phyloP scores from a whole-genome alignment of 2,329 filamentous ascomycete species.

The Bipolaris cookei region DNA sequence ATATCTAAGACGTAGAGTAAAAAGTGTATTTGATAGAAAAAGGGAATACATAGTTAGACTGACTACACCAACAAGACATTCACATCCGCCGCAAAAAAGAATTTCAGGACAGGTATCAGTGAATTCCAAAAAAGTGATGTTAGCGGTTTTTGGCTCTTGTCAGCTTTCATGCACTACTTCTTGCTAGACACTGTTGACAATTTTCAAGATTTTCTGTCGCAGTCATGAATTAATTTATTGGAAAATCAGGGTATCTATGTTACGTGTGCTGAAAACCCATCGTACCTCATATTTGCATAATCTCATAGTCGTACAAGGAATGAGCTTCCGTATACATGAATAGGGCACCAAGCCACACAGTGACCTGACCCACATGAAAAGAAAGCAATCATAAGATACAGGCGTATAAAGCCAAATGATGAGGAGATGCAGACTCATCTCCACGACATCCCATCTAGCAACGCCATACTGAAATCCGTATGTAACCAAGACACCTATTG shows the following conservation, averaged over 20 bases:
- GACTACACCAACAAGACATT: background rate
- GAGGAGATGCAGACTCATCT: background rate
- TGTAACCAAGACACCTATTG: slow-evolving; percentile 9
- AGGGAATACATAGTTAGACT: background rate
- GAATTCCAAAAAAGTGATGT: too few relatives aligned
- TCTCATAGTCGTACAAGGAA: slow-evolving; percentile 33
- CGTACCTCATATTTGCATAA: slow-evolving; percentile 16
- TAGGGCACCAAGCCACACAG: slow-evolving; percentile 24
- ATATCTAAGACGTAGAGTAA: too few relatives aligned
- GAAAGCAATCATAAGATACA: slow-evolving; percentile 21
- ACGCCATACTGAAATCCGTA: background rate
- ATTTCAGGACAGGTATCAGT: too few relatives aligned
- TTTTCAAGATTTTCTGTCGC: background rate
- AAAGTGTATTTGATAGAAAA: background rate
- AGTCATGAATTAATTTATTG: slow-evolving; percentile 18
- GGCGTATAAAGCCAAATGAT: slow-evolving; percentile 18
- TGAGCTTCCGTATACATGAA: slow-evolving; percentile 21
- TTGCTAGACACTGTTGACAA: too few relatives aligned
- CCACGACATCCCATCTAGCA: background rate
- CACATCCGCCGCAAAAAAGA: background rate
- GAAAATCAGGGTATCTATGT: slow-evolving; percentile 36
- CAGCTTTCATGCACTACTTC: too few relatives aligned
- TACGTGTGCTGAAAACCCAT: slow-evolving; percentile 29
- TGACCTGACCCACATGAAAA: slow-evolving; percentile 9
- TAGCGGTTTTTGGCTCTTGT: too few relatives aligned